phyloP scores from a whole-genome alignment of 2,329 filamentous ascomycete genomes.

The Trichophyton simii region DNA sequence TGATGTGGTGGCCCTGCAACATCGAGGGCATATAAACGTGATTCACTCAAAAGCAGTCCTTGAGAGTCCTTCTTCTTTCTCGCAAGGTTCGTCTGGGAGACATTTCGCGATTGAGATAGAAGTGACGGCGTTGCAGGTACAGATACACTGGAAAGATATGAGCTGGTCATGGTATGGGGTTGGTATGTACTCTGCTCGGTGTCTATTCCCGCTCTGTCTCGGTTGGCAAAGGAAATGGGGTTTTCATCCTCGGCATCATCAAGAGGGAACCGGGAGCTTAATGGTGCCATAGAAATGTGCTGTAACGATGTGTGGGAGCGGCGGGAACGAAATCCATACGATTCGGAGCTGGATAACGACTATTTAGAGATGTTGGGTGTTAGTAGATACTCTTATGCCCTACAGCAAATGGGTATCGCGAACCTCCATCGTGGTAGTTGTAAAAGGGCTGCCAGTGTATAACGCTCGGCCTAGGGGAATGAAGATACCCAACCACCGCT shows the following conservation, averaged over 20 bases:
- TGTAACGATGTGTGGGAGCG: constrained; percentile 49
- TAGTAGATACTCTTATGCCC: not conserved
- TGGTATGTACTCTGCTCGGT: constrained; percentile 23
- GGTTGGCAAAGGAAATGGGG: constrained; percentile 19
- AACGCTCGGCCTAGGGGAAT: not conserved
- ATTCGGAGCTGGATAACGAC: constrained; percentile 17
- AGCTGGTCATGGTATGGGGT: constrained; percentile 18
- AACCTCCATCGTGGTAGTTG: not conserved
- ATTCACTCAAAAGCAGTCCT: constrained; percentile 24
- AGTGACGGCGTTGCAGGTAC: constrained; percentile 33
- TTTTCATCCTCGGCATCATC: constrained; percentile 30
- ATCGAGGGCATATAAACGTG: constrained; percentile 22
- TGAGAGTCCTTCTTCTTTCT: constrained; percentile 25
- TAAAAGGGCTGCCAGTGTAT: not conserved
- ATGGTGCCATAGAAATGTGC: constrained; percentile 49
- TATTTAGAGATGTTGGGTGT: not conserved
- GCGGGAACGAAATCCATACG: constrained; percentile 29
- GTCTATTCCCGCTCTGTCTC: constrained; percentile 12
- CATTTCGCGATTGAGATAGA: constrained; percentile 31
- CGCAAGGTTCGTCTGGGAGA: constrained; percentile 24
- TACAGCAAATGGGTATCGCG: not conserved
- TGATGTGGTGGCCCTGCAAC: constrained; percentile 18
- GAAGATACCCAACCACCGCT: not conserved
- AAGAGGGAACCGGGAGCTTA: constrained; percentile 43
- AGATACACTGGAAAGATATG: constrained; percentile 31